Evolutionary conservation across 257 asterid genomes (phyloP), one percentile per base, ranked within the genome.

Genomic region (Jacaranda mimosifolia): DNA sequence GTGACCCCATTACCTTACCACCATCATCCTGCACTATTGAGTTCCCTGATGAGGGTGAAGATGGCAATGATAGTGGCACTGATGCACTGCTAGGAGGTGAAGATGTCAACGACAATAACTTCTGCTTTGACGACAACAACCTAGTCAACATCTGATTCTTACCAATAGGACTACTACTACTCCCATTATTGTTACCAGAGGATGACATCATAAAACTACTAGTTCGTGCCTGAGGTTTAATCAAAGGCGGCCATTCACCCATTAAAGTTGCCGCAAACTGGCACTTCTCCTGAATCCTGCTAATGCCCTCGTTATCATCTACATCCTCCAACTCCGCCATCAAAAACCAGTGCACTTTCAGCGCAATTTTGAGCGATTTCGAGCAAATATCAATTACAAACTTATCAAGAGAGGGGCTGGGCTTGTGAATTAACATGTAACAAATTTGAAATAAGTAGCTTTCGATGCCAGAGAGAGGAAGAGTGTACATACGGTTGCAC

Each of bases 281-380:
- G 83, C 98, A 93, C 83, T 91, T 93, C 85, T 93, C 98, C 85
- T 93, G 97, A 85, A 93, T 89, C 88, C 97, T 87, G 81, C 95
- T 90, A 79, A 93, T 90, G 58, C 97, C 98, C 64, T 93, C 96
- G 79, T 89, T 93, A 82, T 93, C 98, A 84, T 93, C 98, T 3
- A 85, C 83, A 79, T 93, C 98, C 86, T 93, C 98, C 83, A 93
- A 83, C 91, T 93, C 98, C 66, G 97, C 97, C 93, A 93, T 90
- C 87, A 93, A 76, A 84, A 93, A 90, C 98, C 98, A 93, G 72
- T 93, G 94, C 45, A 93, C 98, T 82, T 93, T 93, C 38, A 93
- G 85, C 5, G 98, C 94, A 49, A 93, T 93, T 77, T 90, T 87
- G 53, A 93, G 88, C 49, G 96, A 89, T 80, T 88, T 90, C 0